Evolutionary conservation across 306 rosid species (phyloP).

Genomic region (Quercus gilva): DNA sequence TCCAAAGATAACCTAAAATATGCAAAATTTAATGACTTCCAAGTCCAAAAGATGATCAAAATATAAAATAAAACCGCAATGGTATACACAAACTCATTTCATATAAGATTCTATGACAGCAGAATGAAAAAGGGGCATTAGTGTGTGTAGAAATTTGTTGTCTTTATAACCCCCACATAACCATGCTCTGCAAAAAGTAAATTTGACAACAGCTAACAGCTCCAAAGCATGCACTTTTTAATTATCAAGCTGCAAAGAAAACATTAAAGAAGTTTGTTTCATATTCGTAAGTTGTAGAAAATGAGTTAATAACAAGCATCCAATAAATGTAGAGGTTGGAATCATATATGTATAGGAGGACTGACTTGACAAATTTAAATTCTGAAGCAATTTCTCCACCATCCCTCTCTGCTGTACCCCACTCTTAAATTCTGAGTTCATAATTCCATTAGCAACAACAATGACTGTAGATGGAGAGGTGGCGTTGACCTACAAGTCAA

Average conservation of each 20-base stretch:
- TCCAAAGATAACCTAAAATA: neutral
- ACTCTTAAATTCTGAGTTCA: conserved; percentile 68
- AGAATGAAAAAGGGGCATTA: neutral
- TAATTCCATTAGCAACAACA: conserved; percentile 62
- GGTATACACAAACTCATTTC: neutral
- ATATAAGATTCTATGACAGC: neutral
- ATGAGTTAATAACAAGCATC: neutral
- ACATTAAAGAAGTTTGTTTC: conserved; percentile 1
- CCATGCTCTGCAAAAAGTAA: neutral
- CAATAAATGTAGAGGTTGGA: neutral
- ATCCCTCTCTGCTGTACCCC: conserved; percentile 82
- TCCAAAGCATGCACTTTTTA: conserved; percentile 10
- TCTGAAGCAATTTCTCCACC: conserved; percentile 78
- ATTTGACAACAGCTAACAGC: conserved; percentile 13
- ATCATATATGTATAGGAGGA: conserved; percentile 10
- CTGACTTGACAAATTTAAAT: conserved; percentile 46
- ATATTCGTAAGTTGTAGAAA: neutral
- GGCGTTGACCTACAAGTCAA: conserved; percentile 61
- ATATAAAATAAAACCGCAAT: neutral
- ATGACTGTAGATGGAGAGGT: conserved; percentile 61
- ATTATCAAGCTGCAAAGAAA: conserved; percentile 24
- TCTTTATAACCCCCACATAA: neutral
- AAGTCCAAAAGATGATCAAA: neutral
- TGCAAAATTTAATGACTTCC: neutral
- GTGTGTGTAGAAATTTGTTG: neutral